Conservation (phyloP, 352 stramenopile genomes). For the Phytophthora fragariae region DNA sequence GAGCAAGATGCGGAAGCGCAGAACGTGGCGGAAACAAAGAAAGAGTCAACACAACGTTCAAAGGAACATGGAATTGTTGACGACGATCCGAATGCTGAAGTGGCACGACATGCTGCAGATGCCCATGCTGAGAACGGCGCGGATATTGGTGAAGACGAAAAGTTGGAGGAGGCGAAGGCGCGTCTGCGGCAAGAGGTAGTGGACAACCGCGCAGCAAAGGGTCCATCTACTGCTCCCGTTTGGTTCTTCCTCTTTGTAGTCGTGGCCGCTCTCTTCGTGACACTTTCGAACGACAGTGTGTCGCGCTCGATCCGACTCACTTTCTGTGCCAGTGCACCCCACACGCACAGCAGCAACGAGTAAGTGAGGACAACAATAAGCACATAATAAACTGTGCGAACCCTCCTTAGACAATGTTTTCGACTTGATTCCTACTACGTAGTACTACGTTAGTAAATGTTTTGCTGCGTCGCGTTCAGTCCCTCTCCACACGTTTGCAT, state of each 20-base stretch:
- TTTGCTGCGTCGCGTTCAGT: conserved; percentile 14
- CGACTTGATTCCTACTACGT: conserved; percentile 3
- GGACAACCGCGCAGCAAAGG: conserved; percentile 36
- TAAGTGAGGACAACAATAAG: conserved; percentile 14
- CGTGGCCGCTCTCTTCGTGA: conserved; percentile 60
- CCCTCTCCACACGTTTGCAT: not conserved
- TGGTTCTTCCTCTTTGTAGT: conserved; percentile 67
- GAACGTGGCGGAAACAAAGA: conserved; percentile 1
- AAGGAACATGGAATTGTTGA: conserved; percentile 31
- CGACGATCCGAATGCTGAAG: conserved; percentile 44
- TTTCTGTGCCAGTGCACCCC: conserved; percentile 26
- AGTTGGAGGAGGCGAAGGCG: conserved; percentile 40
- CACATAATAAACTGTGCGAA: not conserved
- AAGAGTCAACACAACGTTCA: conserved; percentile 20
- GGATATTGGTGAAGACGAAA: conserved; percentile 45
- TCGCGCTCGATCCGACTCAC: conserved; percentile 57
- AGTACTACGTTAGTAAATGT: not conserved
- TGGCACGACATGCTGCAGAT: conserved; percentile 38
- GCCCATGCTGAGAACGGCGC: conserved; percentile 52
- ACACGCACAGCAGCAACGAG: conserved; percentile 40
- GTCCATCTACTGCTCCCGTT: conserved; percentile 45
- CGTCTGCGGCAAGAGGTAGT: conserved; percentile 59
- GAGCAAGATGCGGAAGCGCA: conserved; percentile 21
- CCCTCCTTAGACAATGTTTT: conserved; percentile 13
- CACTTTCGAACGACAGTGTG: conserved; percentile 72